Evolutionary conservation across 345 rosid genomes (phyloP).

Genomic region (Eucalyptus sp.): DNA sequence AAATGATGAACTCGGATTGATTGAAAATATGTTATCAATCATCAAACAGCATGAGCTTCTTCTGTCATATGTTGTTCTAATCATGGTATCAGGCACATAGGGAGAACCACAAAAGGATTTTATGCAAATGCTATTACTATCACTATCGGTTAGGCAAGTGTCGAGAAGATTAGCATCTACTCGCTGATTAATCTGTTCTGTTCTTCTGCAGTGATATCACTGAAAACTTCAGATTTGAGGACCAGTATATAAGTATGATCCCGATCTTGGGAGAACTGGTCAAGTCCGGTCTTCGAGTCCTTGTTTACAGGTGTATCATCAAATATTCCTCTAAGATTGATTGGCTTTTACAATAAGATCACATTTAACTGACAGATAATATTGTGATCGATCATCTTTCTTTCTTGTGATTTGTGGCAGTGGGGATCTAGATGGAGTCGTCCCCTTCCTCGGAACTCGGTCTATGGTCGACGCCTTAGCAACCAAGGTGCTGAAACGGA

Average conservation of each 20-base stretch:
- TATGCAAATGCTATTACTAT: neutral
- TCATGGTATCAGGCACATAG: neutral
- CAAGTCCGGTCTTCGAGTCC: constrained; percentile 12
- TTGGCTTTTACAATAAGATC: neutral
- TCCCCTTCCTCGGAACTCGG: constrained; percentile 22
- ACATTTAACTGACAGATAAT: neutral
- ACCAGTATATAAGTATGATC: constrained; percentile 8
- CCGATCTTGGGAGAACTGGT: constrained; percentile 8
- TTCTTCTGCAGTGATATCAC: neutral
- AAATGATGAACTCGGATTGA: neutral
- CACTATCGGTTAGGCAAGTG: neutral
- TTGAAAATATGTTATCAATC: neutral
- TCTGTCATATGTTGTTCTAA: neutral
- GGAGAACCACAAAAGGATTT: neutral
- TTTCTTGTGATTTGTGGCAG: neutral
- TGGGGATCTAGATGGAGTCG: constrained; percentile 3
- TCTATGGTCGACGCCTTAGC: constrained; percentile 11
- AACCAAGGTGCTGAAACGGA: constrained; percentile 1
- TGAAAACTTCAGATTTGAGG: neutral
- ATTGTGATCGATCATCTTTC: neutral
- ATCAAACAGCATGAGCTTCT: neutral
- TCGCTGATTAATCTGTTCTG: neutral
- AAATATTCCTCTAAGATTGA: neutral
- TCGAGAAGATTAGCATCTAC: neutral
- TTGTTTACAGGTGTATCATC: constrained; percentile 9